Evolutionary conservation across 176 grass and related monocot genomes (phyloP), one percentile per base, ranked within the genome.

Genomic region (Aegilops umbellulata): DNA sequence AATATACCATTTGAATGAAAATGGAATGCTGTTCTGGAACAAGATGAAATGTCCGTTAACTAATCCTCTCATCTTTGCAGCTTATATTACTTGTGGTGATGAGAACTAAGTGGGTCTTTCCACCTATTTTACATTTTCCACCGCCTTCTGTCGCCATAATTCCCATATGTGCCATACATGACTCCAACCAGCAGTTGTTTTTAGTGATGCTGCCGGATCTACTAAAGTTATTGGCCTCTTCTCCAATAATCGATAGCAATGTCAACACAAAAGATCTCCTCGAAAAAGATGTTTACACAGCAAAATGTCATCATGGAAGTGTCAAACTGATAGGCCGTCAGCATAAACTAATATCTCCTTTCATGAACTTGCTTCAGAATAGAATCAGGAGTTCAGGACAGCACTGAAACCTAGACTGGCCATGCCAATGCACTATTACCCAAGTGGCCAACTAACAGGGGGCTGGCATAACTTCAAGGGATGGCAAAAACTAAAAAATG

Each of bases 271-370:
- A 10, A 70, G 39, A 62, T 9, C 2, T 44, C 7, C 42, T 51
- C 7, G 1, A 51, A 17, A 26, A 69, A 75, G 41, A 49, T 49
- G 4, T 51, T 4, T 29, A 20, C 72, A 20, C 42, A 51, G 72
- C 13, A 51, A 75, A 75, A 51, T 42, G 16, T 24, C n/a, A 79
- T 63, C 58, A 81, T 67, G 61, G 24, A 65, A 47, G 25, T 29
- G 17, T 81, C 30, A n/a, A 47, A 81, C 79, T 47, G 39, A 81
- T 67, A 81, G 41, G 62, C 12, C 10, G 46, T 66, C 42, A 64
- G 39, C 35, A 19, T 27, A 64, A n/a, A 64, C 9, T 42, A 79
- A 39, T 41, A 79, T 79, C 8, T 65, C 60, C 13, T 79, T 79
- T 20, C 15, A 41, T 26, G 19, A n/a, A 17, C 0, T 14, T 76